Conservation (phyloP, 2,329 filamentous ascomycete species). For the Fulvia fulva region DNA sequence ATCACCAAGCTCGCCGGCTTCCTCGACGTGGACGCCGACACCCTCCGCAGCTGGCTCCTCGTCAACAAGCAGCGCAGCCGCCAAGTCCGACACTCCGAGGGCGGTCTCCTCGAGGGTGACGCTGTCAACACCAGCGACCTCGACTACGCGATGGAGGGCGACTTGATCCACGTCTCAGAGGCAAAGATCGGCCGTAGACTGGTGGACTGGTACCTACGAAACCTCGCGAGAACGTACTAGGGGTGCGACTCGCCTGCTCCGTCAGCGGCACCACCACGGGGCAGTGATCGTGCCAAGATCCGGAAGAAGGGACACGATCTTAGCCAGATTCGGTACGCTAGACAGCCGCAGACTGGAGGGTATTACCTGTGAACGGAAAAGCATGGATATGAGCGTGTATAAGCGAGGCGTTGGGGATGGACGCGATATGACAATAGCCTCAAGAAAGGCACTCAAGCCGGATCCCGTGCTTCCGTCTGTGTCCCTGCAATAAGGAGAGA, state of each 20-base stretch:
- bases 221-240: slow-evolving; percentile 91
- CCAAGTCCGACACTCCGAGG: slow-evolving; percentile 90
- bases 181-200: slow-evolving; percentile 96
- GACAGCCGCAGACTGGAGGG: not conserved
- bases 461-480: slow-evolving; percentile 3
- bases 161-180: slow-evolving; percentile 97
- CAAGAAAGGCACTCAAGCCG: not conserved
- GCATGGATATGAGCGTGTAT: not conserved
- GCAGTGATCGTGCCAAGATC: not conserved
- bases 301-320: not conserved
- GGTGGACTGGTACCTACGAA: slow-evolving; percentile 98
- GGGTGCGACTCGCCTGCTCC: not conserved
- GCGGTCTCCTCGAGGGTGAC: slow-evolving; percentile 86
- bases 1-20: slow-evolving; percentile 96
- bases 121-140: slow-evolving; percentile 90
- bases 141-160: slow-evolving; percentile 94
- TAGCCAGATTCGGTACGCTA: not conserved
- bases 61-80: slow-evolving; percentile 99
- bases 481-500: not conserved
- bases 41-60: slow-evolving; percentile 86
- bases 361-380: not conserved
- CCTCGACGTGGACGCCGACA: slow-evolving; percentile 94
- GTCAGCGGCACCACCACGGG: not conserved
- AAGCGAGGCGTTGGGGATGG: slow-evolving; percentile 1
- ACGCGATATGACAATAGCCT: not conserved